A percentile compares a stretch with the other conserved stretches of the same genome.
phyloP scores from a whole-genome alignment of 139 green algal genomes.

The Eudorina sp. region DNA sequence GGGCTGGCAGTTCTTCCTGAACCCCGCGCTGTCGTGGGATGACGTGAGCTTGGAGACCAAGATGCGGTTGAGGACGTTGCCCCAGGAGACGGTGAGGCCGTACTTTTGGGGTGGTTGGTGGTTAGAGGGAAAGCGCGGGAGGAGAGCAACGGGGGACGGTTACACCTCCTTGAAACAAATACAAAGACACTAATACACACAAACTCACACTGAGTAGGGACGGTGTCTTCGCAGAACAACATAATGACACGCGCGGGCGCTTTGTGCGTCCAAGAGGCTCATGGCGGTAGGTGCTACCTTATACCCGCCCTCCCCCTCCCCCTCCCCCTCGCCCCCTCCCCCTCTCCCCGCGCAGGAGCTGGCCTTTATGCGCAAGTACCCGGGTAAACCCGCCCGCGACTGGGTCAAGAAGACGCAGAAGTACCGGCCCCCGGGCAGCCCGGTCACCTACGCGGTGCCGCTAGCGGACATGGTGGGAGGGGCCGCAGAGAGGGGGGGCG shows the following conservation, averaged over 20 bases:
- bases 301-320: too few relatives aligned
- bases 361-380: slow-evolving; percentile 69
- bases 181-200: too few relatives aligned
- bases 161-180: too few relatives aligned
- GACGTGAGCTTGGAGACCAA: slow-evolving; percentile 68
- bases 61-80: slow-evolving; percentile 62
- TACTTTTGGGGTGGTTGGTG: too few relatives aligned
- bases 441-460: slow-evolving; percentile 45
- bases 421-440: slow-evolving; percentile 58
- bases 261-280: too few relatives aligned
- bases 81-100: slow-evolving; percentile 62
- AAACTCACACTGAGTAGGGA: too few relatives aligned
- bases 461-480: slow-evolving; percentile 65
- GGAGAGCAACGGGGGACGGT: too few relatives aligned
- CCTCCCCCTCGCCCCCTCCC: too few relatives aligned
- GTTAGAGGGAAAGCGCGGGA: too few relatives aligned
- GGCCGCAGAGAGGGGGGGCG: not conserved
- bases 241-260: too few relatives aligned
- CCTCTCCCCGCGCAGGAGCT: slow-evolving; percentile 1
- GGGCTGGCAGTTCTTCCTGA: slow-evolving; percentile 64
- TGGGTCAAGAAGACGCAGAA: slow-evolving; percentile 69
- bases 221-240: too few relatives aligned
- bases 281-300: too few relatives aligned
- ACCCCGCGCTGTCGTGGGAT: slow-evolving; percentile 61
- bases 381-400: slow-evolving; percentile 31